Evolutionary conservation across 495 filamentous ascomycete species (phyloP), one percentile per base, ranked within the genome.

Genomic region (Neurospora tetraspora): DNA sequence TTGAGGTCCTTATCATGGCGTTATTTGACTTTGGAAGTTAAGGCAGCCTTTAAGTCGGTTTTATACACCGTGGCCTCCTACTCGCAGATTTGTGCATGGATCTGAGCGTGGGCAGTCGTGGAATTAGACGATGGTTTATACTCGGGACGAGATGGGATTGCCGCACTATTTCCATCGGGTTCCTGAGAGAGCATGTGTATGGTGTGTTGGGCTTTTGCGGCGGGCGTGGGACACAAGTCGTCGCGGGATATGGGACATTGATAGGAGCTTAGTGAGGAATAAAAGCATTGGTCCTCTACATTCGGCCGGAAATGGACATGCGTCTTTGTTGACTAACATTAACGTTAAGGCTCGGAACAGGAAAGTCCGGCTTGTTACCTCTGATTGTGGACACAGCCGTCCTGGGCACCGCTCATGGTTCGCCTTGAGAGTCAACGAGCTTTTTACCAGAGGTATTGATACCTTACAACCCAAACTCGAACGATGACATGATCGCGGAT

Each of bases 21-120:
- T 65, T 65, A 65, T 65, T 65, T 65, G 53, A 65, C 53, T 65
- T 61, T 65, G 53, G 53, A 65, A 65, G 53, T 65, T 65, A 65
- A 31, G 53, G 53, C 53, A 65, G 53, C 53, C 27, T 65, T 65
- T 65, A 65, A 65, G 14, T 65, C 53, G 53, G 53, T 65, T 65
- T 65, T 36, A 65, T 65, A 65, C 12, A 4, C 9, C 4, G 53
- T 65, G 53, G 53, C 53, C 27, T 18, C 27, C 53, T 5, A 65
- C 53, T 34, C 53, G 53, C 53, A 31, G 27, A 65, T 65, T 34
- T 65, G 53, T 65, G 53, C 53, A 65, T 65, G 14, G 53, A 65
- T 65, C 53, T 65, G 53, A 65, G 27, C 53, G 7, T 65, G 53
- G 27, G 53, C 27, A 18, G 27, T 34, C 53, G 18, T 34, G 53